Base-by-base conservation (phyloP, 306 rosid species). In the Oxytropis ochrocephala region DNA sequence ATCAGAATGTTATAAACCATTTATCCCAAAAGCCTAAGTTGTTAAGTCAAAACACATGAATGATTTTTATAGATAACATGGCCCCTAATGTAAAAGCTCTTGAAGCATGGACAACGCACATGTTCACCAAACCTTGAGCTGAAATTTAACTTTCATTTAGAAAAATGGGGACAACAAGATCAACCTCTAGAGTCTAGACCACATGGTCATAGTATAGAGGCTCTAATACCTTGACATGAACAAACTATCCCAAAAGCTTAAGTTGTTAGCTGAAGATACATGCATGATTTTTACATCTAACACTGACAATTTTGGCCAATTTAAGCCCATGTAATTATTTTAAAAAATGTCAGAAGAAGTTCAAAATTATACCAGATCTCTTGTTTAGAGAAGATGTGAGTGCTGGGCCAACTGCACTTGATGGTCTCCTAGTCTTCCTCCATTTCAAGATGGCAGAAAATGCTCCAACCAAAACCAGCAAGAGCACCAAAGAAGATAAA, bases 401-500 rank as follows among this genome's bases (percentile, higher is more conserved):
- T 41, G 82, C 86, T 44, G 97, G 97, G 70, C 96, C 96, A 52
- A 95, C 88, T 27, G 89, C 92, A 79, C 70, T 89, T 44, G 95
- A 88, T 50, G 96, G 99, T 59, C 89, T 77, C 82, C 89, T 85
- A 62, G 53, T 81, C 84, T 80, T 94, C 84, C 85, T 81, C 95
- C 97, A 91, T 81, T 95, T 87, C 69, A 95, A 47, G 67, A 76
- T 29, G 24, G 89, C 36, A 11, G 65, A 85, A 79, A 87, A 70
- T 35, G 91, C 96, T 80, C 92, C 99, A 74, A 84, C 66, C 36
- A 89, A 78, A 73, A 87, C 89, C 82, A 95, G 63, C 74, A 95
- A 75, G 78, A 95, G 88, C 49, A 95, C 95, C 77, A 89, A 89
- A 58, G 95, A 95, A 68, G 99, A 91, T 71, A 89, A 78, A 75